Conservation (phyloP, 306 rosid genomes). For the Prosopis cineraria region DNA sequence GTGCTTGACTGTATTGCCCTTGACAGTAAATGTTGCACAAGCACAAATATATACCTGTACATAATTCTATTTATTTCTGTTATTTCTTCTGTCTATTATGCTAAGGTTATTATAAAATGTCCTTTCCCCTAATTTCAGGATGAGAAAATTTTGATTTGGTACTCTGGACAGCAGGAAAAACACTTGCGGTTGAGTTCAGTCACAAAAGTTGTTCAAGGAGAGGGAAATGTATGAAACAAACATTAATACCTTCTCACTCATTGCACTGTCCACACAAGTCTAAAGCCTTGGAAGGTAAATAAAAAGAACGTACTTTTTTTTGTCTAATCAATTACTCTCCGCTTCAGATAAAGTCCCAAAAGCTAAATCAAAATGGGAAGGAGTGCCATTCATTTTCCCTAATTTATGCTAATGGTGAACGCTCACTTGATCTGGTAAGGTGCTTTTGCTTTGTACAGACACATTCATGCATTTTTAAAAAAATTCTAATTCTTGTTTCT, state of each 20-base stretch:
- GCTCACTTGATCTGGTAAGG: constrained; percentile 82
- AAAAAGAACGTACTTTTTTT: constrained; percentile 25
- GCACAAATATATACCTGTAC: not conserved
- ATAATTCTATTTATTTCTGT: not conserved
- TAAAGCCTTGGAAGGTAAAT: constrained; percentile 25
- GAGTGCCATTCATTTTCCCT: constrained; percentile 77
- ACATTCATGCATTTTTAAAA: not conserved
- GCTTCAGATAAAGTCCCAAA: constrained; percentile 61
- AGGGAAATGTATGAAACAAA: constrained; percentile 60
- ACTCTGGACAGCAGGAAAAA: constrained; percentile 74
- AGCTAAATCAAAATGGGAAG: constrained; percentile 61
- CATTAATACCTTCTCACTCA: constrained; percentile 12
- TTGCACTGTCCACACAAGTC: constrained; percentile 12
- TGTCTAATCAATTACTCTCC: constrained; percentile 32
- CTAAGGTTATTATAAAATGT: constrained; percentile 1
- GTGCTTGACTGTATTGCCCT: not conserved
- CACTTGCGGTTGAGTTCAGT: constrained; percentile 68
- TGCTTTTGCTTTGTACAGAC: constrained; percentile 1
- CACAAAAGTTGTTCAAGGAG: constrained; percentile 66
- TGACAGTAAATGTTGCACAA: not conserved
- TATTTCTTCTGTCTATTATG: constrained; percentile 20
- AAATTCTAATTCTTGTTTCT: constrained; percentile 21
- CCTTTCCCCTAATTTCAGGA: constrained; percentile 55
- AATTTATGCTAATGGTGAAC: constrained; percentile 68
- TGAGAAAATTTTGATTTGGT: constrained; percentile 82